Evolutionary conservation across 1,284 basidiomycete species (phyloP).

Genomic region (Cryptococcus wingfieldii): DNA sequence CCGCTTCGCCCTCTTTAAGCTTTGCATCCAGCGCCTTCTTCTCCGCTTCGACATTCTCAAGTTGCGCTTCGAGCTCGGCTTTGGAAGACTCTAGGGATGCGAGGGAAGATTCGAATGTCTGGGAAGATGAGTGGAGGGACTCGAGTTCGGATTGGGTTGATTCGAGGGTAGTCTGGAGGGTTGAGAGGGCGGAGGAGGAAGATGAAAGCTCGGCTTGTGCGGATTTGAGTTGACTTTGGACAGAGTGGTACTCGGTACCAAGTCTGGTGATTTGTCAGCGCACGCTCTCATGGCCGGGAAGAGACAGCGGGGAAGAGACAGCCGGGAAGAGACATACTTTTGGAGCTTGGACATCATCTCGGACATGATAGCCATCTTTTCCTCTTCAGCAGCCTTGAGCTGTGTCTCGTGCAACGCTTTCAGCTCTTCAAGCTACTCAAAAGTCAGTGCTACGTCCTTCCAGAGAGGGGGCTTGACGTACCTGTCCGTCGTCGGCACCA

Average conservation of each 20-base stretch:
- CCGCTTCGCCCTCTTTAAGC: slow-evolving; percentile 23
- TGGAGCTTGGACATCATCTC: slow-evolving; percentile 13
- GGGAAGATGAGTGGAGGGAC: not conserved
- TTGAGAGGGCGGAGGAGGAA: slow-evolving; percentile 1
- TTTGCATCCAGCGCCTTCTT: slow-evolving; percentile 19
- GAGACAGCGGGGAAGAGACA: not conserved
- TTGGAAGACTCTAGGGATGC: not conserved
- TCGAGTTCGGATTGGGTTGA: slow-evolving; percentile 3
- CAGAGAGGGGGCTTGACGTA: not conserved
- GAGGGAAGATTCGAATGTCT: not conserved
- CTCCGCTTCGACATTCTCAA: slow-evolving; percentile 12
- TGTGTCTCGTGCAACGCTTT: slow-evolving; percentile 13
- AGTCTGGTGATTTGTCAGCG: not conserved
- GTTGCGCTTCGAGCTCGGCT: slow-evolving; percentile 8
- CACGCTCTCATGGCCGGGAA: not conserved
- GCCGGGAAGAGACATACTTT: slow-evolving; percentile 7
- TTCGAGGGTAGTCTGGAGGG: slow-evolving; percentile 2
- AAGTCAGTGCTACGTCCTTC: not conserved
- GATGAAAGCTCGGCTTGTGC: slow-evolving; percentile 4
- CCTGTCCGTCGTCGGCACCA: slow-evolving; percentile 11
- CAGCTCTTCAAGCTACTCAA: slow-evolving; percentile 11
- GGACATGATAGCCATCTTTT: not conserved
- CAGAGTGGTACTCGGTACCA: slow-evolving; percentile 10
- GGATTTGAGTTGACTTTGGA: slow-evolving; percentile 15
- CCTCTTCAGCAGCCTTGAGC: slow-evolving; percentile 13